Evolutionary conservation across 108 stramenopile species (phyloP), one percentile per base, ranked within the genome.

Genomic region (Pseudonitzschia multistriata): DNA sequence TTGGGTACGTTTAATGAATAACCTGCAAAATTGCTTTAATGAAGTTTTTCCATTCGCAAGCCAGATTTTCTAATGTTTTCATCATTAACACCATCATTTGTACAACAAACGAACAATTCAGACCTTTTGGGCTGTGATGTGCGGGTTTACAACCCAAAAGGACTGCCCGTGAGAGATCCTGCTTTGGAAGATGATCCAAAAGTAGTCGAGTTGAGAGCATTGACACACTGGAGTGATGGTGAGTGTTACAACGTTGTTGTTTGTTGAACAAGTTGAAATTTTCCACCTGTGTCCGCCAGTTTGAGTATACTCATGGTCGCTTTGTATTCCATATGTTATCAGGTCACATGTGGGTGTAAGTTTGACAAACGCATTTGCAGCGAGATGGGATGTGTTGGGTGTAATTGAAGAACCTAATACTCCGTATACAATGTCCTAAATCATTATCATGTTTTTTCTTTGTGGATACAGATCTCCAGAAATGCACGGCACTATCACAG

Each of bases 401-500:
- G n/a, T n/a, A n/a, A n/a, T n/a, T n/a, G n/a, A n/a, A n/a, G n/a
- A n/a, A n/a, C n/a, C n/a, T n/a, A n/a, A n/a, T n/a, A n/a, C n/a
- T n/a, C n/a, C n/a, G n/a, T n/a, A n/a, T n/a, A n/a, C n/a, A n/a
- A n/a, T n/a, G n/a, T n/a, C n/a, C n/a, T n/a, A n/a, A n/a, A n/a
- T n/a, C n/a, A n/a, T n/a, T n/a, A n/a, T n/a, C n/a, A n/a, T n/a
- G n/a, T n/a, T n/a, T 42, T 42, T 10, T 50, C 31, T 10, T 48
- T 30, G 21, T 49, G 24, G 25, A 25, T 83, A 83, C 82, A 69
- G 78, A 19, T 72, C 69, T 59, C 87, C 87, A 13, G 87, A 88
- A 71, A 80, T 85, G 81, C 87, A 88, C 80, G 87, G 87, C n/a
- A 80, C 74, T 17, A 69, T 85, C 34, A 88, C 83, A 10, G 84